Base-by-base conservation (phyloP, 495 filamentous ascomycete genomes). In the Delitschia confertaspora region DNA sequence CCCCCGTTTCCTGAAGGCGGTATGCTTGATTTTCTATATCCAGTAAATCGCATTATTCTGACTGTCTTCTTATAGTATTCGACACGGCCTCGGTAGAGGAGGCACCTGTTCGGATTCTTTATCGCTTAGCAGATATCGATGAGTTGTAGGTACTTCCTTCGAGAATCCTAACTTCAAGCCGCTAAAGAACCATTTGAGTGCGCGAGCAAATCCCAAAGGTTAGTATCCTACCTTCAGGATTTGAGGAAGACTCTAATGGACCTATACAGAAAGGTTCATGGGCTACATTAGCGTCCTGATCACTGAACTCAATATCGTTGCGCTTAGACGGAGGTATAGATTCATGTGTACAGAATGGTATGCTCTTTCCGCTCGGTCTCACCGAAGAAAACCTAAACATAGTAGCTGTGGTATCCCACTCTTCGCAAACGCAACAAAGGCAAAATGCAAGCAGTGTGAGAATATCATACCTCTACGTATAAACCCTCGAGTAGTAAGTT, bases 271-370 rank as follows among this genome's bases (percentile, higher is more conserved):
- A 8, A 57, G 57, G 18, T 78, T 79, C 58, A 72, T 67, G 7
- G 79, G 76, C 19, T 80, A 73, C 46, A 59, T 83, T 39, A 78
- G 68, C 51, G 61, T 80, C 3, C 51, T 76, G 4, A 66, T 81
- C 20, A 58, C 71, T 10, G 73, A 75, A 26, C 62, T 76, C 51
- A 69, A 69, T 30, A 60, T 82, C 22, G 56, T 67, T 27, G 55
- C 63, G 11, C 55, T 65, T 36, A 63, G 64, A 47, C 62, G 66
- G 11, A 66, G 70, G 13, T 57, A 58, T 20, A 72, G 65, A 58
- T 66, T 76, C 8, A 69, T 78, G 56, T 72, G 69, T 43, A 64
- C 60, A 7, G 72, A 79, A 60, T 81, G 78, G 75, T 75, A 57
- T 45, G 59, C 38, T 43, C n/a, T n/a, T 33, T 8, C 18, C 27